Evolutionary conservation across 2,329 filamentous ascomycete species (phyloP).

Genomic region (Achaetomium macrosporum): DNA sequence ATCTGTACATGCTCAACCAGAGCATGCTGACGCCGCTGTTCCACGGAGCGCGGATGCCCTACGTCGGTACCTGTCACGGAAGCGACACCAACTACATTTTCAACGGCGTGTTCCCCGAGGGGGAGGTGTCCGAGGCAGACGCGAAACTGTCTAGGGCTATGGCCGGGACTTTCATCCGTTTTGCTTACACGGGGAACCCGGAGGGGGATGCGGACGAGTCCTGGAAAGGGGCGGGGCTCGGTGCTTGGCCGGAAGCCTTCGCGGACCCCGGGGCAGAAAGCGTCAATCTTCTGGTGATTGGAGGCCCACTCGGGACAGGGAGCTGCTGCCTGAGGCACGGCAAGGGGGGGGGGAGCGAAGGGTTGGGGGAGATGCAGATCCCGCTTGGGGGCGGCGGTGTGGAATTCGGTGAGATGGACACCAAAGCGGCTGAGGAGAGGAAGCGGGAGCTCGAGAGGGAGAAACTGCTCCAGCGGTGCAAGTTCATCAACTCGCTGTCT

Average conservation of each 20-base stretch:
- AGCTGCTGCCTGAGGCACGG: too few species aligned
- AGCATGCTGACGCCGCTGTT: slow-evolving; percentile 27
- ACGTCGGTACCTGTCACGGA: slow-evolving; percentile 22
- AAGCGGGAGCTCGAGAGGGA: too few species aligned
- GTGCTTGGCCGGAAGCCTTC: slow-evolving; percentile 8
- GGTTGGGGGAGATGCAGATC: too few species aligned
- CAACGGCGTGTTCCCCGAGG: slow-evolving; percentile 23
- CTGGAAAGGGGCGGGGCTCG: neutral
- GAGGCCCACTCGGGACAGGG: slow-evolving; percentile 22
- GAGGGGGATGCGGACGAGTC: neutral
- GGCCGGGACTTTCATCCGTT: neutral
- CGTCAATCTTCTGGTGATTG: slow-evolving; percentile 20
- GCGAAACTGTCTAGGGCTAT: slow-evolving; percentile 1
- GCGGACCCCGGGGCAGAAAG: neutral
- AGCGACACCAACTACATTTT: slow-evolving; percentile 28
- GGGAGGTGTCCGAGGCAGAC: slow-evolving; percentile 16
- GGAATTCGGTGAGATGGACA: too few species aligned
- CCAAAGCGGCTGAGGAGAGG: too few species aligned
- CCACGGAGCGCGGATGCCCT: slow-evolving; percentile 23
- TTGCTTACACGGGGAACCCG: neutral
- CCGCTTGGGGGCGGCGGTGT: too few species aligned
- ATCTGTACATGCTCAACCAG: slow-evolving; percentile 28
- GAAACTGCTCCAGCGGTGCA: too few species aligned
- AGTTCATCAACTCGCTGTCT: too few species aligned
- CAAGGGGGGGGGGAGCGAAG: too few species aligned